Evolutionary conservation across 176 grass and related monocot genomes (phyloP), one percentile per base, ranked within the genome.

Genomic region (Bonia amplexicaulis): DNA sequence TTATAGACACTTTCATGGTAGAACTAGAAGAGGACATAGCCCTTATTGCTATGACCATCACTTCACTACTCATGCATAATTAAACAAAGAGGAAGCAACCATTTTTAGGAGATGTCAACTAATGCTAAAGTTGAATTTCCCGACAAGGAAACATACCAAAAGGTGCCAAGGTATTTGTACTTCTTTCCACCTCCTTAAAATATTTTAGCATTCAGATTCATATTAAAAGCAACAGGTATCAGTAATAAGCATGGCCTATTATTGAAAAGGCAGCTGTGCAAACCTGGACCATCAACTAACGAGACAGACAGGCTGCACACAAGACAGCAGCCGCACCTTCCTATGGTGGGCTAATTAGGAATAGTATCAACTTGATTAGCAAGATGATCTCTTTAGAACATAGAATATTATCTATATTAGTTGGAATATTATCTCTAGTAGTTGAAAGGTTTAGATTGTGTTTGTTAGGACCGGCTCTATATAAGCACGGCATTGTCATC

Each of bases 211-310:
- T 55, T 22, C 53, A 22, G 19, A 7, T 55, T 55, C 53, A 22
- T 22, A 22, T 22, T 20, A 55, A 55, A 20, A 55, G 53, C 53
- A 55, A 22, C 53, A 22, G 53, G 53, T 55, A 55, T 22, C 19
- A 9, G 53, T 55, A 55, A 19, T 55, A 55, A 55, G 53, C 53
- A 55, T 7, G 0, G 53, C 53, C 53, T 55, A 55, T 55, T 55
- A 45, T 58, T 55, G 17, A 78, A 60, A 19, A 82, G 3, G 23
- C 25, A 59, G 33, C 27, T 41, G 80, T 75, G 65, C 82, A 73
- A 79, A 95, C 96, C 93, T 95, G 93, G 90, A 95, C 89, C 96
- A 98, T 98, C 83, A 93, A 71, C 44, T 93, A 89, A 31, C 77
- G 80, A 62, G 93, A 92, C 11, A 87, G 78, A 35, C 87, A 85